Evolutionary conservation across 2,329 filamentous ascomycete species (phyloP).

Genomic region (Fusarium begoniae): DNA sequence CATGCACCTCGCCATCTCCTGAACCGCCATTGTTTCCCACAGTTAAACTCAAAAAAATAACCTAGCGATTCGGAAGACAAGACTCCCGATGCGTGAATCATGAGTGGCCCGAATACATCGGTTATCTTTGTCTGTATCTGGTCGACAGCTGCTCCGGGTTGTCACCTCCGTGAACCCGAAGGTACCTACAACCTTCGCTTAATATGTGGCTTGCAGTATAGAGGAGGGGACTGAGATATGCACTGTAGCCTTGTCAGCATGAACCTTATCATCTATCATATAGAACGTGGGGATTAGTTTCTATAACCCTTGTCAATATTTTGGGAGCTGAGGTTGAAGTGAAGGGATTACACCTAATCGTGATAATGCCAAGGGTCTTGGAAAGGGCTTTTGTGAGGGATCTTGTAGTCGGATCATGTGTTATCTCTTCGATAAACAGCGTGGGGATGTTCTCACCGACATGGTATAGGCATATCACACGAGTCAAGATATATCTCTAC

Average conservation of each 20-base stretch:
- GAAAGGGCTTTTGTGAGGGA: not conserved
- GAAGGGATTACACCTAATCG: not conserved
- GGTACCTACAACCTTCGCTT: not conserved
- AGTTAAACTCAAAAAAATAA: not conserved
- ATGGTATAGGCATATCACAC: not conserved
- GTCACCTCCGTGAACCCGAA: too few species aligned
- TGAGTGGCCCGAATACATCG: not conserved
- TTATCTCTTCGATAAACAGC: not conserved
- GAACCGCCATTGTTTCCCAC: not conserved
- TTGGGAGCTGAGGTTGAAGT: fast-evolving
- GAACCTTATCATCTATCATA: not conserved
- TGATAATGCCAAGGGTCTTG: not conserved
- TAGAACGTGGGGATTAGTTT: not conserved
- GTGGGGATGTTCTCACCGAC: not conserved
- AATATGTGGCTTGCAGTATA: not conserved
- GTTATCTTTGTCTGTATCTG: not conserved
- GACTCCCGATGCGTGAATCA: not conserved
- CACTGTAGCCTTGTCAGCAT: not conserved
- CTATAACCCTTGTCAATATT: not conserved
- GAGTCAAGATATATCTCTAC: not conserved
- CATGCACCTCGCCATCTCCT: not conserved
- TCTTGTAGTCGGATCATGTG: not conserved
- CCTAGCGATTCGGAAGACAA: not conserved
- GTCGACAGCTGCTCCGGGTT: not conserved
- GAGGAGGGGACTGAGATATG: not conserved